Evolutionary conservation across 345 rosid genomes (phyloP), one percentile per base, ranked within the genome.

Genomic region (Zanthoxylum bungeanum): DNA sequence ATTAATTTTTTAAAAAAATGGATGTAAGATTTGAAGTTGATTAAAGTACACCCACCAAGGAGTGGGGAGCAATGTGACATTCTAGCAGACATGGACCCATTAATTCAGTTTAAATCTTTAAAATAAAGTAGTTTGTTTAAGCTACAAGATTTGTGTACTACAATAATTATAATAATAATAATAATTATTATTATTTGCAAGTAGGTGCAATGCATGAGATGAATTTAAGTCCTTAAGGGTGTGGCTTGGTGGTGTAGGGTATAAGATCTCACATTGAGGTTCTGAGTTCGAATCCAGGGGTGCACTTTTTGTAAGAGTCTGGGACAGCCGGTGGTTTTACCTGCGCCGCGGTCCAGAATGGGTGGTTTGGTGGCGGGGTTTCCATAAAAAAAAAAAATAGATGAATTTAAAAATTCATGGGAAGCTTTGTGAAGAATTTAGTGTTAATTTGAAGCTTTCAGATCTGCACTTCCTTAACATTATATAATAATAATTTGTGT

Each of bases 61-160:
- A 19, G 60, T n/a, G 51, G 28, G 37, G 42, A 0, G 22, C 61
- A 50, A 2, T 5, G 55, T 8, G 65, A 22, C 64, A 21, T 17
- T 5, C 25, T 9, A 55, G 42, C 62, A 24, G 17, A 37, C 62
- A 47, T 39, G 63, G 63, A 68, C 61, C 25, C 71, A 34, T 68
- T 14, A 0, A 22, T n/a, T 7, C 9, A 21, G 14, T 44, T 44
- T 44, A 19, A 16, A 3, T 1, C 4, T 28, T 14, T 25, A 0
- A 11, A 55, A 16, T 24, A 14, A 25, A 25, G 30, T 25, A 16
- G 1, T 19, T 17, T 7, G 24, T 59, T 59, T 34, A n/a, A 34
- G 64, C 44, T 60, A 8, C 44, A 60, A 62, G 33, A 40, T 62
- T 56, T 39, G 66, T 1, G n/a, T 62, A 14, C 36, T 30, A 3